Conservation (phyloP, 1,139 yeast genomes). For the Geotrichum histeridarum region DNA sequence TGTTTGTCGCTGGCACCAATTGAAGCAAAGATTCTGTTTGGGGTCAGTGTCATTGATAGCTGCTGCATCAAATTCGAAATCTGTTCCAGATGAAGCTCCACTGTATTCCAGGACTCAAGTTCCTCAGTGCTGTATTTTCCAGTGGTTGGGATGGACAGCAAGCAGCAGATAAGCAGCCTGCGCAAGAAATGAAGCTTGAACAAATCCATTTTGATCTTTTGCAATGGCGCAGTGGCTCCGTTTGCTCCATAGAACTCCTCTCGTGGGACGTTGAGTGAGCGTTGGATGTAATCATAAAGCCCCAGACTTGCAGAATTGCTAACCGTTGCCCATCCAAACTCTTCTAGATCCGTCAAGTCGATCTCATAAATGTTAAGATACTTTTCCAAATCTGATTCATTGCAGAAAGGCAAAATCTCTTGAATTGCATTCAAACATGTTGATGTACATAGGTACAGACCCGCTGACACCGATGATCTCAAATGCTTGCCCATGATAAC, state of each 20-base stretch:
- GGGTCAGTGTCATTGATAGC: neutral
- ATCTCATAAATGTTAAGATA: conserved; percentile 43
- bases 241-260: conserved; percentile 28
- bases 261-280: conserved; percentile 13
- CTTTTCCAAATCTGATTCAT: conserved; percentile 38
- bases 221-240: conserved; percentile 31
- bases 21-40: neutral
- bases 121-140: conserved; percentile 24
- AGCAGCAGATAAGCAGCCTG: conserved; percentile 41
- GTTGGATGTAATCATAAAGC: conserved; percentile 19
- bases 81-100: conserved; percentile 8
- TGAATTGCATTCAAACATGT: conserved; percentile 30
- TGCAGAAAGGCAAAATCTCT: conserved; percentile 32
- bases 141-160: conserved; percentile 38
- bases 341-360: conserved; percentile 27
- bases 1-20: neutral
- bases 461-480: conserved; percentile 33
- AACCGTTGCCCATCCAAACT: conserved; percentile 20
- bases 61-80: neutral
- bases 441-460: conserved; percentile 31
- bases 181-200: conserved; percentile 39
- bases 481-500: conserved; percentile 29
- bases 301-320: conserved; percentile 25
- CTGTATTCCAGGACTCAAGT: conserved; percentile 9
- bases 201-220: conserved; percentile 32